These are phyloP conservation scores for Colletotrichum tabaci DNA, from an alignment of 2,329 filamentous ascomycete species.

Conservation along the genomic window DNA sequence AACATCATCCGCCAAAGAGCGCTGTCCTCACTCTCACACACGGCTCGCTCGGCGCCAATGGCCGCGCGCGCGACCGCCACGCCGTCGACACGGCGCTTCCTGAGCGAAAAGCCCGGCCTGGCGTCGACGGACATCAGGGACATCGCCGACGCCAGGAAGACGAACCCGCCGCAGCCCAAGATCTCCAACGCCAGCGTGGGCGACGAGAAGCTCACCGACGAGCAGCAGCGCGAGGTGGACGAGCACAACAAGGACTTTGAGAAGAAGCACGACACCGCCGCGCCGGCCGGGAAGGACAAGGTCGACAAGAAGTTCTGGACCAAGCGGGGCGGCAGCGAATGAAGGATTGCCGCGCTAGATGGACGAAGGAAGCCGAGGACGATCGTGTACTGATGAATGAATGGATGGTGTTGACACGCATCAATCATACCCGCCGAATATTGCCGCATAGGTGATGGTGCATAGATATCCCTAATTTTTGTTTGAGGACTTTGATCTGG, in stretches of 20 bases:
- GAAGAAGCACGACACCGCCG: conserved; percentile 64
- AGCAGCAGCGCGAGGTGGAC: conserved; percentile 71
- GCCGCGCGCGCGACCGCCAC: background rate
- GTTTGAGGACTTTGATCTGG: too few species aligned
- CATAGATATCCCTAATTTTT: too few species aligned
- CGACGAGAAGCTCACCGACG: conserved; percentile 58
- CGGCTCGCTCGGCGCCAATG: background rate
- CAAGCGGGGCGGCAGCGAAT: conserved; percentile 11
- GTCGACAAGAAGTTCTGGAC: conserved; percentile 70
- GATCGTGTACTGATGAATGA: background rate
- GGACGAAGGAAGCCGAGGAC: background rate
- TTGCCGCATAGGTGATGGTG: too few species aligned
- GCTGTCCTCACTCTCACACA: background rate
- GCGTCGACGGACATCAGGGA: conserved; percentile 32
- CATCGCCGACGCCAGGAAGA: conserved; percentile 29
- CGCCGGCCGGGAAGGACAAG: conserved; percentile 61
- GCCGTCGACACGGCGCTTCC: background rate
- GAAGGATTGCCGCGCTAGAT: background rate
- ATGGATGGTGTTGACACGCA: too few species aligned
- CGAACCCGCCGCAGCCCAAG: conserved; percentile 64
- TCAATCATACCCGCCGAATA: too few species aligned
- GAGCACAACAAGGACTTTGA: conserved; percentile 73
- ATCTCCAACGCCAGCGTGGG: conserved; percentile 64
- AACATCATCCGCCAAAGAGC: conserved; percentile 2
- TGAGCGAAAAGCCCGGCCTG: conserved; percentile 36